Evolutionary conservation across 2,329 filamentous ascomycete species (phyloP).

Genomic region (Lanzia echinophila): DNA sequence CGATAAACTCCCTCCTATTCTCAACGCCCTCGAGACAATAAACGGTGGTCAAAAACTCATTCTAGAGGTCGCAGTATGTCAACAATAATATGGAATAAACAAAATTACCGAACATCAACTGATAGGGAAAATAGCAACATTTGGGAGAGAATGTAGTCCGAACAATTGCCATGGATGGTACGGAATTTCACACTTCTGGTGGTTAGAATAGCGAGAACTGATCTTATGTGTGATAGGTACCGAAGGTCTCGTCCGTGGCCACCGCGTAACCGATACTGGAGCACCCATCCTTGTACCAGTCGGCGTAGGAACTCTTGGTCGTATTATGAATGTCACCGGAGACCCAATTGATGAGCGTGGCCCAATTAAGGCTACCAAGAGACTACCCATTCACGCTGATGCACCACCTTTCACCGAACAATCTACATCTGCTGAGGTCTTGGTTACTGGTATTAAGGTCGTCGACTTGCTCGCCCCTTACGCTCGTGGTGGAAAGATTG

Average conservation of each 20-base stretch:
- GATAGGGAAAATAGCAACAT: slow-evolving; percentile 71
- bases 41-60: slow-evolving; percentile 94
- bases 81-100: slow-evolving; percentile 15
- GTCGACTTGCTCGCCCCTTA: slow-evolving; percentile 98
- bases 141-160: slow-evolving; percentile 98
- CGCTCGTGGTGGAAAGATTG: slow-evolving; percentile 99
- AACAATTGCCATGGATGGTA: slow-evolving; percentile 99
- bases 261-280: slow-evolving; percentile 80
- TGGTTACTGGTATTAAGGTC: slow-evolving; percentile 99
- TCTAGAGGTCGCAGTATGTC: slow-evolving; percentile 87
- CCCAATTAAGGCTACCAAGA: slow-evolving; percentile 89
- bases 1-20: slow-evolving; percentile 89
- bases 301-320: slow-evolving; percentile 85
- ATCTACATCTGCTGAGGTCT: slow-evolving; percentile 91
- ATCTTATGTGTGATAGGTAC: slow-evolving; percentile 58
- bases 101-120: slow-evolving; percentile 24
- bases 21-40: slow-evolving; percentile 88
- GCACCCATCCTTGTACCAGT: slow-evolving; percentile 94
- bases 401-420: slow-evolving; percentile 90
- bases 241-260: slow-evolving; percentile 96
- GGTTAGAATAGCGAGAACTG: slow-evolving; percentile 19
- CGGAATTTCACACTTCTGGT: slow-evolving; percentile 31
- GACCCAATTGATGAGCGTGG: slow-evolving; percentile 99
- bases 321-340: slow-evolving; percentile 99
- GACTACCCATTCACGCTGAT: slow-evolving; percentile 86